Percentiles rank a stretch among this genome's conserved stretches.
phyloP scores from a whole-genome alignment of 1,284 basidiomycete species.

The Cryptococcus wingfieldii region DNA sequence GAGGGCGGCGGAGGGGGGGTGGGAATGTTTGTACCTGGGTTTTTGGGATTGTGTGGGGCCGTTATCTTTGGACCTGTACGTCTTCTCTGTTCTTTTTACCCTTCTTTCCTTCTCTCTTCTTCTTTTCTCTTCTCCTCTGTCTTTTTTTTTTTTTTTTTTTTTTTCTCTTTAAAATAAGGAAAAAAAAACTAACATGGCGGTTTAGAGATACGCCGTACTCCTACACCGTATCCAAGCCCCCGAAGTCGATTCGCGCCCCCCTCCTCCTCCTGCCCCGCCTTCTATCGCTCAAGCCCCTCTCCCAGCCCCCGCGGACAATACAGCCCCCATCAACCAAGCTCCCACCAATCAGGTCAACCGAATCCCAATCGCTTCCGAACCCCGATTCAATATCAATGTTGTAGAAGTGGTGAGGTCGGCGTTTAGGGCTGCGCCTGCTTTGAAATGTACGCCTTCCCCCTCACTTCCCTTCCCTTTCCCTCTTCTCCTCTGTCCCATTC shows the following conservation, averaged over 20 bases:
- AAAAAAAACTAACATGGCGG: not conserved
- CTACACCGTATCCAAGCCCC: conserved; percentile 77
- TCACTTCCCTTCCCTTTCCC: conserved; percentile 11
- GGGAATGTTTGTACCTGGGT: conserved; percentile 73
- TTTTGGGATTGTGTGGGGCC: conserved; percentile 54
- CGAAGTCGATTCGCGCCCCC: conserved; percentile 55
- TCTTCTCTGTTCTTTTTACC: not conserved
- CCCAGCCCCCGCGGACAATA: conserved; percentile 12
- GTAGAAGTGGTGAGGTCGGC: not conserved
- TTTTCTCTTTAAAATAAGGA: no score
- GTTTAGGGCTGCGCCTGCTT: not conserved
- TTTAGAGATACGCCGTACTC: conserved; percentile 73
- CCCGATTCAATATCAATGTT: no score
- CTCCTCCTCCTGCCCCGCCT: conserved; percentile 22
- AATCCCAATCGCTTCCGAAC: not conserved
- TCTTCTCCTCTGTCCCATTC: not conserved
- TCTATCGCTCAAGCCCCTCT: conserved; percentile 19
- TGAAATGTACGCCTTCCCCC: conserved; percentile 54
- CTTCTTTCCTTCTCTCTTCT: not conserved
- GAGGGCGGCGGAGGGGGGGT: conserved; percentile 61
- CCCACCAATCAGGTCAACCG: not conserved
- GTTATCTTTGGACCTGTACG: conserved; percentile 48
- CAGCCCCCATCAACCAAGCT: not conserved
- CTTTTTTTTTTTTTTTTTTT: no score
- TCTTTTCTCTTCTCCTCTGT: no score